phyloP scores from a whole-genome alignment of 2,329 filamentous ascomycete genomes.

The Hypoxylon sp. region DNA sequence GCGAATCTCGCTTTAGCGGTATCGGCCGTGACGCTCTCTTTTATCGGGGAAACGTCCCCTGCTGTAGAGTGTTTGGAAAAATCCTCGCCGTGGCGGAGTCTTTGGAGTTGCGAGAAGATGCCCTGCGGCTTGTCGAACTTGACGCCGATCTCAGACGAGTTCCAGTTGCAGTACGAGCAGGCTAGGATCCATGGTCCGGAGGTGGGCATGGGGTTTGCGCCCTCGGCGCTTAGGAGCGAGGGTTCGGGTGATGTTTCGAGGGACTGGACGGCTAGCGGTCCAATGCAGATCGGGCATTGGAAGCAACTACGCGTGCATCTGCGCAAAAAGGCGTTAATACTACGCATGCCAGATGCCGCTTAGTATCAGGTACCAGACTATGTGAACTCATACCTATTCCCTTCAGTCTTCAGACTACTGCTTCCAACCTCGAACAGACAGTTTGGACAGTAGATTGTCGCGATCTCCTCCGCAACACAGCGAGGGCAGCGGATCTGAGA shows the following conservation, averaged over 20 bases:
- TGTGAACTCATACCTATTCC: constrained; percentile 78
- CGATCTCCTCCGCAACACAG: constrained; percentile 93
- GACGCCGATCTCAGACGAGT: constrained; percentile 88
- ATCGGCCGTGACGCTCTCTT: constrained; percentile 74
- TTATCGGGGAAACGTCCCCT: constrained; percentile 54
- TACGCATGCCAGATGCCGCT: neutral
- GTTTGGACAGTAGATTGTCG: constrained; percentile 94
- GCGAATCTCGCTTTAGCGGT: constrained; percentile 66
- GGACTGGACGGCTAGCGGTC: constrained; percentile 81
- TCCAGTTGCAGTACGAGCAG: constrained; percentile 95
- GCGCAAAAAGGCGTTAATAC: constrained; percentile 21
- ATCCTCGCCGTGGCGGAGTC: constrained; percentile 74
- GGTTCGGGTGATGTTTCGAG: constrained; percentile 71
- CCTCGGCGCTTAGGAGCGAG: constrained; percentile 62
- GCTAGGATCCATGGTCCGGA: constrained; percentile 79
- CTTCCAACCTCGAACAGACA: constrained; percentile 97
- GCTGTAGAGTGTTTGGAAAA: constrained; percentile 50
- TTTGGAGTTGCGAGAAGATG: constrained; percentile 84
- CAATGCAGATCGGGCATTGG: constrained; percentile 90
- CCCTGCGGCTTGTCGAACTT: constrained; percentile 91
- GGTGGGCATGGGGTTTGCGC: constrained; percentile 54
- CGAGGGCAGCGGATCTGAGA: constrained; percentile 94
- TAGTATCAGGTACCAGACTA: neutral
- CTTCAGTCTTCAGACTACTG: constrained; percentile 91
- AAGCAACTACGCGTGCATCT: constrained; percentile 96